These are phyloP conservation scores for Coelastrella sp. DNA, from an alignment of 139 green algal genomes.

Conservation along the genomic window DNA sequence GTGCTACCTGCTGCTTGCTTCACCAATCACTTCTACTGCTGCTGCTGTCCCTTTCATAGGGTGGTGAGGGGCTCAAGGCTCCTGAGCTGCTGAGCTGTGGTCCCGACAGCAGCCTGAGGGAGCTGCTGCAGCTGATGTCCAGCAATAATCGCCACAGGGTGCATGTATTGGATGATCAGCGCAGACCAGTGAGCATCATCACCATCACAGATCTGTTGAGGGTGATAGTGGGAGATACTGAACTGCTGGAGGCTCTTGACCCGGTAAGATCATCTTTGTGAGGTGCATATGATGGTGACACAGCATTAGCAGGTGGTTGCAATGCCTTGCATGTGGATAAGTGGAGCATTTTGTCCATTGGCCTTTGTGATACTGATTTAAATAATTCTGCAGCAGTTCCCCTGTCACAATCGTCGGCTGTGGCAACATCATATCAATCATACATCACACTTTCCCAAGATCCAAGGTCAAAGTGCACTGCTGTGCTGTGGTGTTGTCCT, in stretches of 20 bases:
- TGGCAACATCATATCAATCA: too few relatives aligned
- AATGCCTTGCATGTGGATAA: too few relatives aligned
- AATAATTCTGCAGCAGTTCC: too few relatives aligned
- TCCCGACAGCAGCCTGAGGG: background rate
- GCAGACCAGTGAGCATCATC: conserved; percentile 27
- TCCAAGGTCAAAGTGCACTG: background rate
- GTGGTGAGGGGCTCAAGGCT: conserved; percentile 18
- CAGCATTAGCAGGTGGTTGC: too few relatives aligned
- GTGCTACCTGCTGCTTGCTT: background rate
- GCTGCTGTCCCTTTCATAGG: background rate
- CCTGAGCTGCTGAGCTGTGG: background rate
- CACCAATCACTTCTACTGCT: background rate
- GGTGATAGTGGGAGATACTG: conserved; percentile 14
- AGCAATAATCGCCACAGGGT: background rate
- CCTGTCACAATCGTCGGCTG: too few relatives aligned
- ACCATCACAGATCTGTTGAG: conserved; percentile 46
- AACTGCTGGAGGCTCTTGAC: conserved; percentile 15
- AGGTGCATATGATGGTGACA: too few relatives aligned
- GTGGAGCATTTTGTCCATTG: too few relatives aligned
- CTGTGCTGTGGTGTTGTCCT: background rate
- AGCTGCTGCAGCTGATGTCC: conserved; percentile 33
- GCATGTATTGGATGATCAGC: conserved; percentile 23
- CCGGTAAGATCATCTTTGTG: too few relatives aligned
- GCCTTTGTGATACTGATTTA: too few relatives aligned
- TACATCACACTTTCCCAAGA: background rate